Evolutionary conservation across 805 yeast genomes (phyloP), one percentile per base, ranked within the genome.

Genomic region (Lipomyces yamadae): DNA sequence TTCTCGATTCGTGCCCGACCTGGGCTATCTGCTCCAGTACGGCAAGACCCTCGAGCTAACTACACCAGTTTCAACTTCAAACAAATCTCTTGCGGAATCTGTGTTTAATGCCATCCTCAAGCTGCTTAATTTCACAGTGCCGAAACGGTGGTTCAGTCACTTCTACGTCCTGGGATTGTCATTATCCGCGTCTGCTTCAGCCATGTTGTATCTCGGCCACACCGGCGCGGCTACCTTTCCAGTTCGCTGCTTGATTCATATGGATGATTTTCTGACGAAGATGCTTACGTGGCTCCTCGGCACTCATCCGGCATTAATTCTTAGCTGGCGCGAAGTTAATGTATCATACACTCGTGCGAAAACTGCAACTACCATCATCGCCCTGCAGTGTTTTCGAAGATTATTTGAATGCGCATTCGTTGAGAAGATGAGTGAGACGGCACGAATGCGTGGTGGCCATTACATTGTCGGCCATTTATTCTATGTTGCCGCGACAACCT

Each of bases 381-480:
- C 76, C 4, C 18, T 81, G 3, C 93, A 88, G 70, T 82, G 85
- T 1, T 8, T 73, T 0, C 76, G 91, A 62, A 76, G 93, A 55
- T 64, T 79, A 2, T 75, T 73, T 56, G 93, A 88, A 72, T 82
- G 87, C 70, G 58, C 76, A 1, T 76, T 62, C 60, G 77, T 87
- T 18, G 79, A 81, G 54, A 80, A 80, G 68, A 77, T 82, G 35
- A 57, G 77, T 4, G 18, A 30, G 15, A 72, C 68, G 0, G 78
- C 89, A 0, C 78, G 78, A 24, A 88, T 88, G 74, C 88, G 88
- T 70, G 48, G 86, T 11, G 75, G 82, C 13, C 92, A 88, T 72
- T 88, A 87, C 72, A 13, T 85, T 0, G 85, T 83, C 2, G 93
- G 93, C 0, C 35, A 85, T 2, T 71, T 74, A 10, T 88, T 84